Base-by-base conservation (phyloP, 257 asterid genomes). In the Lithospermum erythrorhizon region DNA sequence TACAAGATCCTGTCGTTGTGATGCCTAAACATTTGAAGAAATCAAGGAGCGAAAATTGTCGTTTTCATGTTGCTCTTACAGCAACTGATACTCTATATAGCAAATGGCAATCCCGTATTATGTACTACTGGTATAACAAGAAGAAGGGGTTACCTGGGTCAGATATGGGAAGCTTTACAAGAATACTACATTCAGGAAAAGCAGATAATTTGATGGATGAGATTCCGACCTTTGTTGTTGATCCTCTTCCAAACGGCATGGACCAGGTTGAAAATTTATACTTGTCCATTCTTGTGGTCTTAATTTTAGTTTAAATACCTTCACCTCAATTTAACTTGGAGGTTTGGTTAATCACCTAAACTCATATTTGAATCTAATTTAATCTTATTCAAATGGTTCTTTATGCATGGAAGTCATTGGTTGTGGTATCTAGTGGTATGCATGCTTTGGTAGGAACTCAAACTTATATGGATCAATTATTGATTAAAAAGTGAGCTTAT, bases 171-270 rank as follows among this genome's bases (percentile, higher is more conserved):
- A 77, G 70, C 63, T 73, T 81, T 68, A 81, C 93, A 21, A 73
- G 88, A 48, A 67, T 84, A 59, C 83, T 84, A 18, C 88, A 84
- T 72, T 81, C 88, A 0, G 93, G 93, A 62, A 60, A 48, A 13
- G 81, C 93, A 0, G 88, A 79, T 69, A 77, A 79, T 59, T 77
- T 84, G n/a, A 77, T 81, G 93, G 84, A 84, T 58, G 93, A 79
- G 78, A 84, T 84, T 45, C 93, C 84, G 5, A 81, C 88, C 1
- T 71, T 79, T 49, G 81, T 84, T 24, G 88, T 77, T 51, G 79
- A 84, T 61, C 88, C 88, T 57, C 86, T 84, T 58, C 88, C 93
- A 2, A 20, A 56, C 4, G 88, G 88, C 59, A 47, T 79, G 72
- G 86, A 84, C 61, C 59, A 62, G 86, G 86, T 84, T 74, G 59